Conservation (phyloP, 116 monocot species). For the Dioscorea cayenensis region DNA sequence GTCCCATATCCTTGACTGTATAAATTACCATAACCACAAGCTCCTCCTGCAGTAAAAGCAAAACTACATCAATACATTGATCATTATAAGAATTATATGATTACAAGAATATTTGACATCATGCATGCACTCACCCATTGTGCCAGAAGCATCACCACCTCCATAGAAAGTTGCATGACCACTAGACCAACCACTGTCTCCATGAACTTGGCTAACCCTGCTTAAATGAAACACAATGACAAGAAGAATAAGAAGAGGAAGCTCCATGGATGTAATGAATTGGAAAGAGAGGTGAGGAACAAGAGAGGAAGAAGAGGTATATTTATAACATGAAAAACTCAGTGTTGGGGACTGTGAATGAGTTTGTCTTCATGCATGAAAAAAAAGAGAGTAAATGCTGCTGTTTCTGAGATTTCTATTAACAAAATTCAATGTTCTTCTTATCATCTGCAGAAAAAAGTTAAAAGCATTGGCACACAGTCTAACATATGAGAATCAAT, state of each 20-base stretch:
- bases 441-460: no score
- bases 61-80: background rate
- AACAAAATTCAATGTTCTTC: no score
- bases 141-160: conserved; percentile 66
- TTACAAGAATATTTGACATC: background rate
- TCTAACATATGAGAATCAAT: no score
- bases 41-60: conserved; percentile 27
- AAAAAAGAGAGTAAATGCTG: no score
- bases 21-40: conserved; percentile 51
- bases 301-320: conserved; percentile 17
- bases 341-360: no score
- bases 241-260: conserved; percentile 16
- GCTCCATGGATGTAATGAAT: conserved; percentile 22
- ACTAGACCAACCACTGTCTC: conserved; percentile 18
- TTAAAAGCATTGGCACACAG: no score
- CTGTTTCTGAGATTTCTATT: no score
- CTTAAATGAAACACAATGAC: background rate
- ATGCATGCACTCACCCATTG: conserved; percentile 33
- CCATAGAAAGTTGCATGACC: conserved; percentile 77
- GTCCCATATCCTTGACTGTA: conserved; percentile 49
- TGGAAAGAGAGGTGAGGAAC: conserved; percentile 19
- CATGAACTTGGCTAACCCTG: conserved; percentile 8
- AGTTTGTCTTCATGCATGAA: no score
- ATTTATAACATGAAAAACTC: conserved; percentile 24
- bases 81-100: background rate